Conservation (phyloP, 2,329 filamentous ascomycete species). For the Onygenales sp. region DNA sequence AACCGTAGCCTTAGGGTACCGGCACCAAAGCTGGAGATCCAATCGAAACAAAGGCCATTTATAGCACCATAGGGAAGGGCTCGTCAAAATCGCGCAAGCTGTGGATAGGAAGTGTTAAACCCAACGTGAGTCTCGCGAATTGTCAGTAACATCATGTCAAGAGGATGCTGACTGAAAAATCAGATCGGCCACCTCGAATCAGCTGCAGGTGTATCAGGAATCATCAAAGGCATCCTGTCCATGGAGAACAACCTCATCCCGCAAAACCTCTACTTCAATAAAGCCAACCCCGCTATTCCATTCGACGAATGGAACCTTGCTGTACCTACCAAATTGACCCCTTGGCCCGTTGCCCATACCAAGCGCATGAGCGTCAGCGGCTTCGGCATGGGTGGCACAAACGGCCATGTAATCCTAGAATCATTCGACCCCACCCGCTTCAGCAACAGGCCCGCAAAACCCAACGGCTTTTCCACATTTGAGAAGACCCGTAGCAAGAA, state of each 20-base stretch:
- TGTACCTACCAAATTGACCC: background rate
- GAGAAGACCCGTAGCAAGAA: background rate
- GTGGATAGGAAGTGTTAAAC: background rate
- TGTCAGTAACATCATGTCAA: too few relatives aligned
- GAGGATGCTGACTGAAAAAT: background rate
- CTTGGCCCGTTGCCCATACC: background rate
- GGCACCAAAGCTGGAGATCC: constrained; percentile 4
- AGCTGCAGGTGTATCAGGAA: background rate
- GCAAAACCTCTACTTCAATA: background rate
- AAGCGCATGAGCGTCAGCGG: background rate
- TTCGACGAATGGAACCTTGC: background rate
- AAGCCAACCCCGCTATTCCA: background rate
- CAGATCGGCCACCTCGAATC: background rate
- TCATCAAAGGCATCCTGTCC: constrained; percentile 1
- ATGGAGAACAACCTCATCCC: background rate
- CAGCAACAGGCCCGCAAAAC: background rate
- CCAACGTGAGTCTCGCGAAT: background rate
- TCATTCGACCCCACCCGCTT: background rate
- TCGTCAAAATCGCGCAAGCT: background rate
- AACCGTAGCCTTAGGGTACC: background rate
- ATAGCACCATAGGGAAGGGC: background rate
- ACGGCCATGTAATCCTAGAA: background rate
- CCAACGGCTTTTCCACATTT: background rate
- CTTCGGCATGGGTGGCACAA: background rate
- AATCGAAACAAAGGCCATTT: constrained; percentile 1